Percentiles rank a stretch among this genome's conserved stretches.
Conservation (phyloP, 257 asterid genomes). For the Solanum peruvianum region DNA sequence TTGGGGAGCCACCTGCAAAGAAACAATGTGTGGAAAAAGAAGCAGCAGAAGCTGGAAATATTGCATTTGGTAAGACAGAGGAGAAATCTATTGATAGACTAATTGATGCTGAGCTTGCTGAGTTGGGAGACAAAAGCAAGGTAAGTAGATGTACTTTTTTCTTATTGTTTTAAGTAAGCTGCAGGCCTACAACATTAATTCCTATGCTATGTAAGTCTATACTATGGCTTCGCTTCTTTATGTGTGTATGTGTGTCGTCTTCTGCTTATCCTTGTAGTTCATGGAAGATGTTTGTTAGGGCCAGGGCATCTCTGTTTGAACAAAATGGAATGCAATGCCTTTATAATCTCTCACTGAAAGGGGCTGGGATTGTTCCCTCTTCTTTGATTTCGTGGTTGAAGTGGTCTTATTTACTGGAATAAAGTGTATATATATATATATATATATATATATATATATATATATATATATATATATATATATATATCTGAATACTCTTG, state of each 20-base stretch:
- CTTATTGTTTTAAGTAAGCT: neutral
- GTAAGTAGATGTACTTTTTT: conserved; percentile 20
- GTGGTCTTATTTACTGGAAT: neutral
- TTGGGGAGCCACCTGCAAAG: conserved; percentile 51
- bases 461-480: neutral
- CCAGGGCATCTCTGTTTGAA: neutral
- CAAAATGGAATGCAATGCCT: neutral
- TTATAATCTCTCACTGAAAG: neutral
- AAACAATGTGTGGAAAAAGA: conserved; percentile 37
- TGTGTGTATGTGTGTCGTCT: neutral
- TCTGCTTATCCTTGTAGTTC: neutral
- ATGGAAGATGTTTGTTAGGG: neutral
- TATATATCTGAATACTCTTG: neutral
- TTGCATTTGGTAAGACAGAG: conserved; percentile 19
- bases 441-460: neutral
- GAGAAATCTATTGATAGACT: conserved; percentile 63
- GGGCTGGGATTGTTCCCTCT: neutral
- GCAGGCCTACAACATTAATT: neutral
- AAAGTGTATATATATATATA: neutral
- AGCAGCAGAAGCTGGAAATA: conserved; percentile 12
- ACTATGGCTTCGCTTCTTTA: neutral
- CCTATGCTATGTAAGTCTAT: neutral
- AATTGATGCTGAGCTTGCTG: conserved; percentile 87
- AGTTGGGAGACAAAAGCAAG: conserved; percentile 81
- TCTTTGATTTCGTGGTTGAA: neutral